These are phyloP conservation scores for Hondaea fermentalgiana DNA, from an alignment of 108 stramenopile species.

Conservation along the genomic window DNA sequence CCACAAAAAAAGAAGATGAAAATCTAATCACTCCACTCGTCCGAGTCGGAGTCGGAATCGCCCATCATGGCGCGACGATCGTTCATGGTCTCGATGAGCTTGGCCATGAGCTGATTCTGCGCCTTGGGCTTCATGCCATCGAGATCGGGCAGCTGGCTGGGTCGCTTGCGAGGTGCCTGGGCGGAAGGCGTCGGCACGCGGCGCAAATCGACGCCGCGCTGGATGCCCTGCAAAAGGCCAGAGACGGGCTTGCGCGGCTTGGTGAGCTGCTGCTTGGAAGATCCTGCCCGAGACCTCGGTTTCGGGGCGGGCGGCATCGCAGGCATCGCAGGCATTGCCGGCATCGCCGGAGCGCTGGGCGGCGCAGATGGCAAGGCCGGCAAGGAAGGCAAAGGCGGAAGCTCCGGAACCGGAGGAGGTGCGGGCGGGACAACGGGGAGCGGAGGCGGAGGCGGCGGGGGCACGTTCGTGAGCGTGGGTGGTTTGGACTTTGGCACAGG, in stretches of 20 bases:
- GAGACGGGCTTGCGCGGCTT: no score
- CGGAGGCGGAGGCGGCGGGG: not conserved
- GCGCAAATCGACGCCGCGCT: not conserved
- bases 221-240: not conserved
- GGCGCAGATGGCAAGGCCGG: not conserved
- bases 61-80: not conserved
- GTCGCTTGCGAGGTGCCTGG: not conserved
- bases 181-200: not conserved
- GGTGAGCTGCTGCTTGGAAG: not conserved
- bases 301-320: not conserved
- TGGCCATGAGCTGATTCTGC: constrained; percentile 17
- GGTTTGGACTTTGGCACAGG: not conserved
- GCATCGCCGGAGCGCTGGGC: not conserved
- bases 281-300: not conserved
- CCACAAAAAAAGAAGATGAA: not conserved
- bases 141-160: not conserved
- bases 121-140: not conserved
- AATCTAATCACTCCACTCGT: not conserved
- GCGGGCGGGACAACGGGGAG: not conserved
- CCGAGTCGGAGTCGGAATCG: not conserved
- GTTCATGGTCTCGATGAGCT: constrained; percentile 1
- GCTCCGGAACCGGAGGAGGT: not conserved
- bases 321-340: not conserved
- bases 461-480: not conserved
- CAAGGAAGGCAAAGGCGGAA: not conserved